Conservation (phyloP, 805 yeast genomes). For the Torulaspora franciscae region DNA sequence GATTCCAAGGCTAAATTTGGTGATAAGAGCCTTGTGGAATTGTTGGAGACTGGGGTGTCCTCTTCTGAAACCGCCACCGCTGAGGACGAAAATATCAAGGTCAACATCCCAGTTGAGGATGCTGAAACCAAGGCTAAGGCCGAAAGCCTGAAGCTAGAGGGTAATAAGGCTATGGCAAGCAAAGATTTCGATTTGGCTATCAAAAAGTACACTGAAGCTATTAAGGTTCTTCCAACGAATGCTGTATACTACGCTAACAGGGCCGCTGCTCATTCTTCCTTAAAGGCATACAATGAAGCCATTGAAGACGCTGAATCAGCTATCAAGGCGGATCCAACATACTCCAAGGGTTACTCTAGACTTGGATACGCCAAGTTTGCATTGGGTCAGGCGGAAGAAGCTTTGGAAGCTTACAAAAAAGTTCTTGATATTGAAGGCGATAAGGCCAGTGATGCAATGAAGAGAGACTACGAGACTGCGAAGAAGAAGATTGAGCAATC, state of each 20-base stretch:
- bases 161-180: slow-evolving; percentile 83
- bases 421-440: slow-evolving; percentile 89
- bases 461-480: slow-evolving; percentile 89
- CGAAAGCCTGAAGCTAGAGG: slow-evolving; percentile 78
- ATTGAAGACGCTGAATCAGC: slow-evolving; percentile 80
- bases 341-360: slow-evolving; percentile 91
- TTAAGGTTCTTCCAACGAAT: slow-evolving; percentile 61
- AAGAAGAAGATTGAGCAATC: slow-evolving; percentile 81
- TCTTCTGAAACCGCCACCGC: slow-evolving; percentile 18
- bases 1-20: slow-evolving; percentile 41
- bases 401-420: slow-evolving; percentile 83
- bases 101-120: slow-evolving; percentile 39
- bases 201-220: slow-evolving; percentile 74
- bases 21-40: slow-evolving; percentile 45
- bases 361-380: slow-evolving; percentile 92
- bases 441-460: slow-evolving; percentile 81
- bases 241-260: slow-evolving; percentile 88
- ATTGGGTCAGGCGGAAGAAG: slow-evolving; percentile 84
- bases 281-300: slow-evolving; percentile 69
- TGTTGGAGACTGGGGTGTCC: slow-evolving; percentile 37
- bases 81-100: slow-evolving; percentile 35
- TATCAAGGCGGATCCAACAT: slow-evolving; percentile 67
- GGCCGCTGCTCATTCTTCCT: slow-evolving; percentile 92
- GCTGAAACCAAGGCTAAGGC: slow-evolving; percentile 66
- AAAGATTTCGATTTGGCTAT: slow-evolving; percentile 69